phyloP scores from a whole-genome alignment of 2,329 filamentous ascomycete genomes.

The Cercospora sp. region DNA sequence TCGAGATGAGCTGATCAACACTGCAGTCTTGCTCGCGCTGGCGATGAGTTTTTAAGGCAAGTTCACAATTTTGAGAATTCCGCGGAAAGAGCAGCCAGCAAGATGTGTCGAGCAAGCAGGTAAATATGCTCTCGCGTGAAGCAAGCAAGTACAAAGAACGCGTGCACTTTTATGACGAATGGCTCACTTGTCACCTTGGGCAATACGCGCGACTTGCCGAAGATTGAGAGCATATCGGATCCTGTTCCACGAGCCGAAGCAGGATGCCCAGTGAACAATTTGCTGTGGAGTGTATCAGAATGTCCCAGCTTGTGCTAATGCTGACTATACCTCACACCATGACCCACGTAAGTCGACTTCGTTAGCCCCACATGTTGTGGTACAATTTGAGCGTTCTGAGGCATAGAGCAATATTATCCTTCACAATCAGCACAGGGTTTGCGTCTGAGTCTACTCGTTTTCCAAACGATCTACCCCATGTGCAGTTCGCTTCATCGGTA shows the following conservation, averaged over 20 bases:
- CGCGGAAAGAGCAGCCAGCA: neutral
- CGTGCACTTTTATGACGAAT: neutral
- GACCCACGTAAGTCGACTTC: neutral
- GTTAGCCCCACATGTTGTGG: neutral
- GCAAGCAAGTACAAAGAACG: neutral
- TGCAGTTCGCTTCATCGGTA: neutral
- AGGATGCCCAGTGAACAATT: neutral
- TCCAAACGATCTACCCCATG: neutral
- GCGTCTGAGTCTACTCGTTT: neutral
- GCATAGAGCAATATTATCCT: neutral
- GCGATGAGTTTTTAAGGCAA: neutral
- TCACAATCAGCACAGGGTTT: neutral
- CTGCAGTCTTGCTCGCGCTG: neutral
- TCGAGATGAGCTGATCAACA: neutral
- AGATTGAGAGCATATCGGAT: neutral
- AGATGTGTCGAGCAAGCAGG: neutral
- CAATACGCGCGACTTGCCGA: neutral
- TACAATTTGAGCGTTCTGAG: neutral
- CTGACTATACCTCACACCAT: neutral
- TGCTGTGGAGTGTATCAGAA: neutral
- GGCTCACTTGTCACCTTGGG: neutral
- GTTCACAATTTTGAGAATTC: neutral
- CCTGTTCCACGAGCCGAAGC: neutral
- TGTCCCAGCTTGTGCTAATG: neutral
- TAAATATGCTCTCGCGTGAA: neutral